Base-by-base conservation (phyloP, 2,329 filamentous ascomycete genomes). In the Chaetomiaceae sp. region DNA sequence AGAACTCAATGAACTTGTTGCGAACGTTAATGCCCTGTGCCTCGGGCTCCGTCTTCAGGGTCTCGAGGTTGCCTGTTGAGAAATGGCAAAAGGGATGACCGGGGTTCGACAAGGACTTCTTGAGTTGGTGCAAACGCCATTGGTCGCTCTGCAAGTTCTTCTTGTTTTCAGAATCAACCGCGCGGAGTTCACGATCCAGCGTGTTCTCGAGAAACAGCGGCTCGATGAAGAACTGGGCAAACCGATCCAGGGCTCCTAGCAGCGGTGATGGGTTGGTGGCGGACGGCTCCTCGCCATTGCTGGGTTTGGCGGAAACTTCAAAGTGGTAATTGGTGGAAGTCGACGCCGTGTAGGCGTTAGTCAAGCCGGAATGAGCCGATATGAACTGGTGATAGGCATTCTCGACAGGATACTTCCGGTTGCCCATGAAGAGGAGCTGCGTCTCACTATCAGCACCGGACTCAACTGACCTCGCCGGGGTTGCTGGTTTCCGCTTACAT, bases 311-410 rank as follows among this genome's bases (percentile, higher is more conserved):
- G 17, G 87, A 88, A 48, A 97, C 83, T 61, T 98, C 93, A 64
- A 98, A 98, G 68, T 87, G 97, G 71, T 95, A 98, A 69, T 97
- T 97, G 53, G 93, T 98, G 42, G 91, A 94, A 1, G 88, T 95
- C 5, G 87, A 75, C 14, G 86, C 89, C 1, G 93, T 98, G 66
- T 95, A 97, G 45, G 93, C 93, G 65, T 98, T 98, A 22, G 90
- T 95, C 61, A 84, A 82, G 45, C 93, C 93, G 9, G 89, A 95
- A 65, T 96, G 85, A 49, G 87, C 78, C 42, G 89, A 86, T 44
- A 98, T 79, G 65, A 95, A 98, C 63, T 91, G 84, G 60, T 88
- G 88, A 72, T 98, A 98, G 55, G 86, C 91, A 66, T 98, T 97
- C 68, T 96, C 91, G 63, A 84, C 79, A 1, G 93, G 93, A 61